These are phyloP conservation scores for Trifolium subterraneum DNA, from an alignment of 306 rosid genomes.

Conservation along the genomic window DNA sequence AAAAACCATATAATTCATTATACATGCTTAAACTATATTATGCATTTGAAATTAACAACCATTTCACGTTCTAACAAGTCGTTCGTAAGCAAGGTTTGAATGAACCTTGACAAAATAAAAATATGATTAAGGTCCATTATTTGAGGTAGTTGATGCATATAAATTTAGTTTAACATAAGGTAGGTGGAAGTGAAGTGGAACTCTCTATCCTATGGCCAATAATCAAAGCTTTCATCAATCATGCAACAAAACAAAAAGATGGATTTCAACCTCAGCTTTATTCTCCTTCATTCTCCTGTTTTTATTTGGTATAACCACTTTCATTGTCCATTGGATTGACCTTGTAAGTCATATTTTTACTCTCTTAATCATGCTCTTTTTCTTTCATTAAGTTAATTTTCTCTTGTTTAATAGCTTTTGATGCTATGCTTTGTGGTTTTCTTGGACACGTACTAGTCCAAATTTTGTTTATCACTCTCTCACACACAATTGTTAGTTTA, in stretches of 20 bases:
- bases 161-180: too few relatives aligned
- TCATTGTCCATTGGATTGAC: slow-evolving; percentile 28
- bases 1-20: too few relatives aligned
- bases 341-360: slow-evolving; percentile 31
- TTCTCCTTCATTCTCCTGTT: slow-evolving; percentile 28
- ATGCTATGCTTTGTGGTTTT: background rate
- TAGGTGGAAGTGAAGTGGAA: too few relatives aligned
- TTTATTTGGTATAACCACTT: slow-evolving; percentile 1
- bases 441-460: background rate
- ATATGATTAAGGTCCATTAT: slow-evolving; percentile 8
- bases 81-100: slow-evolving; percentile 9
- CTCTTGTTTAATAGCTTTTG: background rate
- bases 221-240: slow-evolving; percentile 8
- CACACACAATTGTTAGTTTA: background rate
- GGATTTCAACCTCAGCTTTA: slow-evolving; percentile 25
- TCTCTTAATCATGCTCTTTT: background rate
- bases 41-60: background rate
- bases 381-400: background rate
- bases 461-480: background rate
- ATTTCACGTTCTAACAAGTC: background rate
- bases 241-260: slow-evolving; percentile 27
- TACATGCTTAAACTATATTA: slow-evolving; percentile 20
- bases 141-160: slow-evolving; percentile 21
- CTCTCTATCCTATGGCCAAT: slow-evolving; percentile 1
- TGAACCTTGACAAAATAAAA: slow-evolving; percentile 13